Evolutionary conservation across 1,284 basidiomycete genomes (phyloP), one percentile per base, ranked within the genome.

Genomic region (Bondarzewia mesenterica): DNA sequence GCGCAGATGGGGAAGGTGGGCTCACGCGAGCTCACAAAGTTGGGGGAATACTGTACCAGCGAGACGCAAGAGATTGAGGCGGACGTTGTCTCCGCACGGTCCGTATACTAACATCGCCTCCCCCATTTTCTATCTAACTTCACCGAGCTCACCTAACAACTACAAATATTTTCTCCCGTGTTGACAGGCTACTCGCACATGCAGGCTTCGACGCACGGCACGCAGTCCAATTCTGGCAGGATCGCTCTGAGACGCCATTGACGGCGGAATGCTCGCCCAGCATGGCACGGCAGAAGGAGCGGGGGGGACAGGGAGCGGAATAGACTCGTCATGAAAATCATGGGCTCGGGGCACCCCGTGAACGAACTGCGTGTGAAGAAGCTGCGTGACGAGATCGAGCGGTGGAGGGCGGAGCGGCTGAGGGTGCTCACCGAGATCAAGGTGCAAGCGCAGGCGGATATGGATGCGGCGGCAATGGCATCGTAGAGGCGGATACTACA

Each of bases 1-100:
- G 89, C 84, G 0, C 82, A 88, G 50, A 58, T 92, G 44, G 87
- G 88, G 22, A 83, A 82, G 60, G 73, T 84, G 2, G 82, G 87
- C 4, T 80, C 83, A 5, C 77, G 81, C 4, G 89, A 92, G 58
- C 68, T 93, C 47, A 71, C 74, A 32, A 82, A 82, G 59, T 64
- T 85, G 7, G 82, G 83, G 18, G 80, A 84, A 56, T 75, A 77
- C 48, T 88, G 82, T 55, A 88, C 82, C 25, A 87, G 79, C 53
- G 70, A 80, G 57, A 75, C 75, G 39, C 88, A 93, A 61, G 91
- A 93, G 63, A 78, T 87, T 32, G 92, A 94, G 62, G 92, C 92
- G 1, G 92, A 94, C 62, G 68, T 91, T n/a, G 88, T 92, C 18
- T 92, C 89, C 10, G 75, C 85, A 7, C 71, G 88, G 86, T 87